Evolutionary conservation across 2,329 filamentous ascomycete genomes (phyloP).

Genomic region (Malbranchea cinnamomea): DNA sequence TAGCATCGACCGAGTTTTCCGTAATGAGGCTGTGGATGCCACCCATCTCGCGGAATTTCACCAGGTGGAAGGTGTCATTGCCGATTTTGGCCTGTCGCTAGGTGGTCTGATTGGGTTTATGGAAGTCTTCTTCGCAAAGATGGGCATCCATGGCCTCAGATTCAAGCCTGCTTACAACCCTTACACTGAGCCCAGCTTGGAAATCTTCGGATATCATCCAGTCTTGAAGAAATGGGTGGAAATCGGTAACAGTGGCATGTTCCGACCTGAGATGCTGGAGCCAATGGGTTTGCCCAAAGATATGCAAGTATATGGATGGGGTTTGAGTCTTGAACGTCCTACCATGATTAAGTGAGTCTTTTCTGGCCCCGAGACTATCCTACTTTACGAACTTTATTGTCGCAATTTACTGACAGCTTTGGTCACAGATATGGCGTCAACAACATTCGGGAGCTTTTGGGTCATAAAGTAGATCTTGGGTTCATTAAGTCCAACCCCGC

Average conservation of each 20-base stretch:
- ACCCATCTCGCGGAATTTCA: conserved; percentile 98
- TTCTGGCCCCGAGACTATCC: background rate
- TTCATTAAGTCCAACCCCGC: conserved; percentile 89
- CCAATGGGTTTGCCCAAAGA: conserved; percentile 86
- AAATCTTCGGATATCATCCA: conserved; percentile 92
- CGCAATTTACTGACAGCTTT: conserved; percentile 1
- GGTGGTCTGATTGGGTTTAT: conserved; percentile 91
- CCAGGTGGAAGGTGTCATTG: conserved; percentile 96
- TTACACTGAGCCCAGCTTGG: conserved; percentile 92
- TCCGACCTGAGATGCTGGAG: conserved; percentile 93
- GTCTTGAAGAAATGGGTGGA: conserved; percentile 85
- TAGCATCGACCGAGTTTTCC: conserved; percentile 95
- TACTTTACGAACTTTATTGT: conserved; percentile 1
- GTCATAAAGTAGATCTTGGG: conserved; percentile 86
- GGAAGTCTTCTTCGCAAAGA: conserved; percentile 89
- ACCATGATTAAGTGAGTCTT: conserved; percentile 85
- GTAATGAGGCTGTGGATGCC: conserved; percentile 92
- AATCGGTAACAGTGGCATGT: conserved; percentile 98
- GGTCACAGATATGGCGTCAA: conserved; percentile 54
- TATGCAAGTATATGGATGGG: conserved; percentile 88
- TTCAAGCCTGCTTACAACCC: conserved; percentile 98
- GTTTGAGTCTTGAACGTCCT: conserved; percentile 77
- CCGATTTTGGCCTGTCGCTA: conserved; percentile 83
- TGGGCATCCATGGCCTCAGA: conserved; percentile 73
- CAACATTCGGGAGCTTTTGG: conserved; percentile 83